phyloP scores from a whole-genome alignment of 257 asterid species.

The Cynanchum wilfordii region DNA sequence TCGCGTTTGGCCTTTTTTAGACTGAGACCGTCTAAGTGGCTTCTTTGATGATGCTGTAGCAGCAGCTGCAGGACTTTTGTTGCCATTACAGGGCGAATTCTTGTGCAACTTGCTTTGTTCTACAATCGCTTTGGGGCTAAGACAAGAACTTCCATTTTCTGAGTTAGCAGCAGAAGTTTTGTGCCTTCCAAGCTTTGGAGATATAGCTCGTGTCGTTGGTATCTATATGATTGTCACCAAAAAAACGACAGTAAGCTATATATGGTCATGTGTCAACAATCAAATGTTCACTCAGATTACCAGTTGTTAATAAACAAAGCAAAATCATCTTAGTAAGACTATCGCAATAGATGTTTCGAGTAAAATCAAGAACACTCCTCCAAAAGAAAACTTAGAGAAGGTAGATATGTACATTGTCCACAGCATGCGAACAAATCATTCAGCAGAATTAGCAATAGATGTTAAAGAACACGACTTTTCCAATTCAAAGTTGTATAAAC shows the following conservation, averaged over 20 bases:
- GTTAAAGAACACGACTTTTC: neutral
- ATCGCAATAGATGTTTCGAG: neutral
- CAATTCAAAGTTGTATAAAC: neutral
- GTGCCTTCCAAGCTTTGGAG: conserved; percentile 82
- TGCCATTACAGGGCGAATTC: conserved; percentile 23
- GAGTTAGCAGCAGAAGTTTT: conserved; percentile 32
- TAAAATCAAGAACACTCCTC: neutral
- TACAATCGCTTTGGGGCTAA: conserved; percentile 32
- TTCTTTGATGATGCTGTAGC: conserved; percentile 20
- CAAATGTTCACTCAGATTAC: neutral
- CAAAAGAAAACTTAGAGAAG: neutral
- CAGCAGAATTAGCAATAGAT: neutral
- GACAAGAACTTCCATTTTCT: conserved; percentile 37
- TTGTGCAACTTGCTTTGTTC: conserved; percentile 36
- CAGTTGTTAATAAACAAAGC: neutral
- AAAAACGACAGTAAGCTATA: neutral
- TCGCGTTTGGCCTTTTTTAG: conserved; percentile 35
- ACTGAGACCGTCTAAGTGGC: conserved; percentile 30
- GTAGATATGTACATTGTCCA: neutral
- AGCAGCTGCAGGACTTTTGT: conserved; percentile 13
- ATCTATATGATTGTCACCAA: conserved; percentile 31
- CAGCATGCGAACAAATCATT: neutral
- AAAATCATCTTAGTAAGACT: neutral
- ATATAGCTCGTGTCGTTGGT: conserved; percentile 69
- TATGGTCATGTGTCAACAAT: neutral